Base-by-base conservation (phyloP, 768 basidiomycete genomes). In the Serpula lacrymans region DNA sequence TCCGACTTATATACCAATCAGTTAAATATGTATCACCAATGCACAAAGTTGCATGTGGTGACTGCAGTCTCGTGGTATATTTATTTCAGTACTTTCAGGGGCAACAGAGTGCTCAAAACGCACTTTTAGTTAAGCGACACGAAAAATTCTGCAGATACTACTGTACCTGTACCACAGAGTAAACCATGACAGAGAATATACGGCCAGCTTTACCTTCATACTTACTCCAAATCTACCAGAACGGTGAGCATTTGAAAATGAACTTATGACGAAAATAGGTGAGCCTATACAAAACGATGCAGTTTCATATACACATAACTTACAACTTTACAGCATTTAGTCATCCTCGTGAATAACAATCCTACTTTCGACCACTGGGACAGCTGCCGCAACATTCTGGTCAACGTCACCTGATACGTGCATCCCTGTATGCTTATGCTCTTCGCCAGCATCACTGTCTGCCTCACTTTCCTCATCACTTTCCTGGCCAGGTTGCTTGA, bases 291-390 rank as follows among this genome's bases (percentile, higher is more conserved):
- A n/a, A n/a, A n/a, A n/a, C n/a, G n/a, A n/a, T n/a, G n/a, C n/a
- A n/a, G n/a, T n/a, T n/a, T n/a, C n/a, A n/a, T n/a, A n/a, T n/a
- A n/a, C n/a, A n/a, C n/a, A n/a, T n/a, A n/a, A n/a, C 34, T 13
- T 16, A 13, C 18, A 8, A 8, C 9, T n/a, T 20, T 11, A 24
- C 29, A 42, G 27, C 27, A 12, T 11, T 59, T 49, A 77, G 37
- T 75, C 71, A 39, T 78, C 76, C 43, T 78, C 77, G 45, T 77
- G 72, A 37, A 79, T 74, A 2, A 47, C 57, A 41, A 79, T 71
- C 32, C 57, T 66, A 20, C 63, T 61, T 14, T 68, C 60, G 18
- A 62, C 52, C 38, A 70, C 51, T 21, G 36, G 38, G 20, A 42
- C 37, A 20, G 35, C 41, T 28, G 50, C 49, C 37, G 49, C 52